A percentile compares a stretch with the other conserved stretches of the same genome.
These are phyloP conservation scores for Pseudogymnoascus sp. DNA, from an alignment of 2,329 filamentous ascomycete species.

Conservation along the genomic window DNA sequence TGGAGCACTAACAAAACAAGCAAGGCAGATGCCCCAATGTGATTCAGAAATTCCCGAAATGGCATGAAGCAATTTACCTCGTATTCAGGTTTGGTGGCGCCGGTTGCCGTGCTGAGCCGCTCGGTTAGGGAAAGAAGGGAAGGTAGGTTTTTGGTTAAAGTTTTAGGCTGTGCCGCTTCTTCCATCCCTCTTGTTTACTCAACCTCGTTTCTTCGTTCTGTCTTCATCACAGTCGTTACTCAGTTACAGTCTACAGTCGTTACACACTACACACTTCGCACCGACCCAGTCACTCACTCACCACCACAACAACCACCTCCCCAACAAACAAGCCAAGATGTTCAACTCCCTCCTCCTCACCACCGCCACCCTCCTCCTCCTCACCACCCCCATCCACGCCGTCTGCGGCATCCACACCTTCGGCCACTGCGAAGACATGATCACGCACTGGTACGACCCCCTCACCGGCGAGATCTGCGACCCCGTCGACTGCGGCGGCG, in stretches of 20 bases:
- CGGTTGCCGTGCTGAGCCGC: neutral
- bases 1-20: neutral
- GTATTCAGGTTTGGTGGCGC: too few relatives aligned
- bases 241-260: neutral
- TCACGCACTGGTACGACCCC: constrained; percentile 19
- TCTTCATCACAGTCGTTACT: neutral
- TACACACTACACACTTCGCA: neutral
- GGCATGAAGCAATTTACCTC: neutral
- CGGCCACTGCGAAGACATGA: constrained; percentile 14
- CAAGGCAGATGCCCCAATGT: neutral
- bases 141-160: neutral
- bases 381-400: neutral
- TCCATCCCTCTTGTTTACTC: neutral
- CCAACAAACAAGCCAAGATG: neutral
- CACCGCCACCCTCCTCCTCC: neutral
- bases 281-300: neutral
- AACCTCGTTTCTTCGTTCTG: neutral
- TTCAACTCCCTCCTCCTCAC: constrained; percentile 7
- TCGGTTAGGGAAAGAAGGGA: neutral
- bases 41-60: neutral
- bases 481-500: constrained; percentile 21
- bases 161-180: neutral
- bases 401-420: constrained; percentile 5
- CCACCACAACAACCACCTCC: neutral
- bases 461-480: constrained; percentile 21